A percentile compares a stretch with the other conserved stretches of the same genome.
Evolutionary conservation across 805 yeast genomes (phyloP).

Genomic region (Candida tammaniensis): DNA sequence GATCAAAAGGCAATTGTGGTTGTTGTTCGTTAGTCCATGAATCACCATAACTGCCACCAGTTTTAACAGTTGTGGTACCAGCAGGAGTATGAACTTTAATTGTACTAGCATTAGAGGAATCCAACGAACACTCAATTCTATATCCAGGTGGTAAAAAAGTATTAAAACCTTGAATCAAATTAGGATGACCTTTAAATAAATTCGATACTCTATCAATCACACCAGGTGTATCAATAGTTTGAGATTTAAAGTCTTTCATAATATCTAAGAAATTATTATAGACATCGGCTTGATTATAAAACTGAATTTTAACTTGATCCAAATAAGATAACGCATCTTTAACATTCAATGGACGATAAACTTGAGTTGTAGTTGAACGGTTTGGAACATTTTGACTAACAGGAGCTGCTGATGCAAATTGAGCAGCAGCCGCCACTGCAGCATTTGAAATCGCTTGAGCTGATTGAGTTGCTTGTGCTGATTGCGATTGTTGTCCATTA

Average conservation of each 20-base stretch:
- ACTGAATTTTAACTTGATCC: constrained; percentile 93
- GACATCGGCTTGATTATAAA: constrained; percentile 89
- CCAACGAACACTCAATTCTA: constrained; percentile 83
- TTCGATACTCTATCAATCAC: constrained; percentile 94
- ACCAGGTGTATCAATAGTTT: constrained; percentile 95
- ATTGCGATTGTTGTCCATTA: constrained; percentile 19
- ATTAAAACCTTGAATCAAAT: constrained; percentile 93
- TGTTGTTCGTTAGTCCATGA: constrained; percentile 37
- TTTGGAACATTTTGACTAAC: constrained; percentile 36
- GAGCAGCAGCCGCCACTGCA: constrained; percentile 9
- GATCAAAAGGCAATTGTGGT: constrained; percentile 5
- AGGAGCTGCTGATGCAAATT: constrained; percentile 5
- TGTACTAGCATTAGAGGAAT: constrained; percentile 88
- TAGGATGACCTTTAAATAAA: constrained; percentile 88
- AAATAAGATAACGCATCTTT: constrained; percentile 93
- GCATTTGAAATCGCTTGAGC: constrained; percentile 17
- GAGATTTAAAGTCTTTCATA: constrained; percentile 98
- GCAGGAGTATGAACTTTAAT: constrained; percentile 94
- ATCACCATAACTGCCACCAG: constrained; percentile 22
- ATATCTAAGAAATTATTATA: constrained; percentile 95
- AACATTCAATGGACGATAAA: constrained; percentile 83
- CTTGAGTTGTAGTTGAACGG: constrained; percentile 39
- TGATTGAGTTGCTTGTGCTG: constrained; percentile 17
- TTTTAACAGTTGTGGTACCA: constrained; percentile 63
- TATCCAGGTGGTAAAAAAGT: constrained; percentile 97